phyloP scores from a whole-genome alignment of 169 alveolate species.

The Prorocentrum cordatum region DNA sequence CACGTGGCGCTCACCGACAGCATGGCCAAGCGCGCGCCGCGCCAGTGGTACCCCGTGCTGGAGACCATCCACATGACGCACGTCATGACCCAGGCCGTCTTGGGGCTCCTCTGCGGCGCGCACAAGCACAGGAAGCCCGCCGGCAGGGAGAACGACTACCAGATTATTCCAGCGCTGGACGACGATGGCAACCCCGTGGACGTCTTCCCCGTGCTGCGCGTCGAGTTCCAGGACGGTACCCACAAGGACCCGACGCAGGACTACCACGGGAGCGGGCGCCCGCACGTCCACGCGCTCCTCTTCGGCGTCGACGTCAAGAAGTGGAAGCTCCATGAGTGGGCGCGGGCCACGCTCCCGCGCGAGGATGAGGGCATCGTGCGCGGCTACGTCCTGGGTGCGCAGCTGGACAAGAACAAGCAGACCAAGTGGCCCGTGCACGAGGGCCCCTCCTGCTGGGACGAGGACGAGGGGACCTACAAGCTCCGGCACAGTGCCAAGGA shows the following conservation, averaged over 20 bases:
- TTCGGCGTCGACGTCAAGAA: background rate
- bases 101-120: background rate
- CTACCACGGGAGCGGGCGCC: conserved; percentile 13
- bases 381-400: background rate
- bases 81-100: background rate
- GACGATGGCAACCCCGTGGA: background rate
- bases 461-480: background rate
- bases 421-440: background rate
- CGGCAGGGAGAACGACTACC: too few relatives aligned
- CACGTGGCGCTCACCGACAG: background rate
- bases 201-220: background rate
- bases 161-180: background rate
- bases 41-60: background rate
- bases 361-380: background rate
- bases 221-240: conserved; percentile 20
- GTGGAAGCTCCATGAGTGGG: background rate
- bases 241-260: background rate
- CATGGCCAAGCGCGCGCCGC: background rate
- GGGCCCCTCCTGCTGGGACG: background rate
- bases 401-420: background rate
- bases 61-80: background rate
- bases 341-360: background rate
- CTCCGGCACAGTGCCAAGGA: background rate
- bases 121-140: background rate
- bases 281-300: conserved; percentile 10